These are phyloP conservation scores for Dendrothele bispora DNA, from an alignment of 768 basidiomycete species.

Conservation along the genomic window DNA sequence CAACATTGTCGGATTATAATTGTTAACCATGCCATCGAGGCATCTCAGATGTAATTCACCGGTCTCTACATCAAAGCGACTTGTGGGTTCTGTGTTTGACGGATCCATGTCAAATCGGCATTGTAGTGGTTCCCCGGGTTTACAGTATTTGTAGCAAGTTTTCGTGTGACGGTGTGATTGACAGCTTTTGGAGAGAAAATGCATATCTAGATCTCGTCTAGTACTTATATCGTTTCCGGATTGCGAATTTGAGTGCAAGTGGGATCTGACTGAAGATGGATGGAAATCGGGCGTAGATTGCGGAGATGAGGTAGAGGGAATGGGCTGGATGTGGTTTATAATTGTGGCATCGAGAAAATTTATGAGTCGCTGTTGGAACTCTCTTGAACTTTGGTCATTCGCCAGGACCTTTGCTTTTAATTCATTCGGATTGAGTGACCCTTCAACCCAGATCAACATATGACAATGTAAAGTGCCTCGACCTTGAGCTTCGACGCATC, in stretches of 20 bases:
- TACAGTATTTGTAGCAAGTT: slow-evolving; percentile 28
- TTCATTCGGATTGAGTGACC: slow-evolving; percentile 16
- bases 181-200: slow-evolving; percentile 9
- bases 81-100: slow-evolving; percentile 3
- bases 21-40: slow-evolving; percentile 26
- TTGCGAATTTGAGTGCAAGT: not conserved
- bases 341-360: slow-evolving; percentile 11
- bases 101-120: slow-evolving; percentile 22
- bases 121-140: slow-evolving; percentile 6
- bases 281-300: not conserved
- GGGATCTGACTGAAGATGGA: not conserved
- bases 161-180: slow-evolving; percentile 22
- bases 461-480: slow-evolving; percentile 39
- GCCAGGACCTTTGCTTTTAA: slow-evolving; percentile 6
- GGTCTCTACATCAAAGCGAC: slow-evolving; percentile 14
- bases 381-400: not conserved
- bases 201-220: not conserved
- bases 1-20: slow-evolving; percentile 28
- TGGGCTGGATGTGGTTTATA: slow-evolving; percentile 1
- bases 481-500: slow-evolving; percentile 39
- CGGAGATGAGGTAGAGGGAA: not conserved
- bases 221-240: not conserved
- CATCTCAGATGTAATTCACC: slow-evolving; percentile 21
- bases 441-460: slow-evolving; percentile 38
- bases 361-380: slow-evolving; percentile 6